Evolutionary conservation across 2,329 filamentous ascomycete species (phyloP), one percentile per base, ranked within the genome.

Genomic region (Cladophialophora exuberans): DNA sequence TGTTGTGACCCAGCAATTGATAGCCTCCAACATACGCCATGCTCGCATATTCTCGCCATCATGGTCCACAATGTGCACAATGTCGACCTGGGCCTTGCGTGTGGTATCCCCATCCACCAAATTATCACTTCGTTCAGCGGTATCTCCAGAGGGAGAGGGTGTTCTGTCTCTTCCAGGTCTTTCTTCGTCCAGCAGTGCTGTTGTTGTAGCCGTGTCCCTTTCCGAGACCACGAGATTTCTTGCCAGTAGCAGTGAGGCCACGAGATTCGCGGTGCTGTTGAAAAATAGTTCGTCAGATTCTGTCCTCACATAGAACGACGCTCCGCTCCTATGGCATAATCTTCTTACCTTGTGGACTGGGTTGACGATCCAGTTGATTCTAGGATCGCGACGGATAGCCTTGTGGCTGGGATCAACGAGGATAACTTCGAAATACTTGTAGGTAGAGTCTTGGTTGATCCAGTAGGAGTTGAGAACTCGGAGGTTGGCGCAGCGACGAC

Each of bases 361-460:
- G 83, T 95, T 95, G 82, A 93, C 90, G 85, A 99, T 99, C 94
- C 94, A 99, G 90, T 96, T 99, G 89, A 99, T 97, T 81, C 94
- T 92, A 73, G 94, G 83, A 79, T 99, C 94, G 75, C 89, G 90
- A 79, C 94, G 94, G 85, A 99, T 99, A 75, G 94, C 94, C 87
- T 97, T 97, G 90, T 99, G 94, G 84, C 95, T 89, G 77, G 94
- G 94, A 83, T 99, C 94, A 76, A 99, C 93, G 74, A 97, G 90
- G 83, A 99, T 97, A 80, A 97, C 87, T 83, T 99, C 94, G 84
- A 86, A 99, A 89, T 99, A 99, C 86, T 99, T 99, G 90, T 97
- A 99, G 81, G 94, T 99, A 61, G 92, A 97, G 84, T 99, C 94
- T 86, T 97, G 91, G 89, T 99, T 99, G 85, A 99, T 90, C 95